Evolutionary conservation across 2,329 filamentous ascomycete species (phyloP).

Genomic region (Verticillium longisporum): DNA sequence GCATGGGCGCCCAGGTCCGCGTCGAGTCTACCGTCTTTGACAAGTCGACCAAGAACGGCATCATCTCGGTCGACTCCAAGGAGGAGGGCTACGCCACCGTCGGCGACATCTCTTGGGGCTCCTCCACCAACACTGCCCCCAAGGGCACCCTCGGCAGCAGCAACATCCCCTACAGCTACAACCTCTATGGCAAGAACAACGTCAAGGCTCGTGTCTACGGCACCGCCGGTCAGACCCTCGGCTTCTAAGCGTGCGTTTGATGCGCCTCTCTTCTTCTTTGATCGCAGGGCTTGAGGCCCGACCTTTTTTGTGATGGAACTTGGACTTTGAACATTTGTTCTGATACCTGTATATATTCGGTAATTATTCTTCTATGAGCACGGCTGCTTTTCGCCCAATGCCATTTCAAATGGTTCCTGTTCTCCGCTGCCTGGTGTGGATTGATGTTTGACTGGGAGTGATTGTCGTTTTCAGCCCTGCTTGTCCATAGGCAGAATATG

Average conservation of each 20-base stretch:
- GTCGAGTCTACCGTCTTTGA: constrained; percentile 48
- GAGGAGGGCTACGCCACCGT: constrained; percentile 31
- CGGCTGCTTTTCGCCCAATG: neutral
- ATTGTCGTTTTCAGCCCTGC: no score
- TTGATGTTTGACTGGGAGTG: no score
- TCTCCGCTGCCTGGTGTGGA: no score
- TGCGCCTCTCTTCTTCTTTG: neutral
- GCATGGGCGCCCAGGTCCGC: constrained; percentile 46
- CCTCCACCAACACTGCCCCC: constrained; percentile 38
- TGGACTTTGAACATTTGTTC: neutral
- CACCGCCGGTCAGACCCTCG: constrained; percentile 29
- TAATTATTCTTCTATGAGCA: neutral
- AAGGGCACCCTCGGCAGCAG: constrained; percentile 41
- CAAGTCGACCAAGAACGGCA: constrained; percentile 26
- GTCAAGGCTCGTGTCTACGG: constrained; percentile 36
- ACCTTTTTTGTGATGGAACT: neutral
- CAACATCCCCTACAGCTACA: constrained; percentile 45
- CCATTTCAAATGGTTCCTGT: neutral
- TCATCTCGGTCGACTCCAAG: constrained; percentile 32
- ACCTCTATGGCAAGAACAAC: constrained; percentile 33
- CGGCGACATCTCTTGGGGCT: constrained; percentile 35
- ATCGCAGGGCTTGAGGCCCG: neutral
- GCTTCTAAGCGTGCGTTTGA: constrained; percentile 16
- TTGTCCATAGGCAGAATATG: no score
- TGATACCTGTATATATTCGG: neutral